phyloP scores from a whole-genome alignment of 352 stramenopile genomes.

The Phytophthora niederhauseri region DNA sequence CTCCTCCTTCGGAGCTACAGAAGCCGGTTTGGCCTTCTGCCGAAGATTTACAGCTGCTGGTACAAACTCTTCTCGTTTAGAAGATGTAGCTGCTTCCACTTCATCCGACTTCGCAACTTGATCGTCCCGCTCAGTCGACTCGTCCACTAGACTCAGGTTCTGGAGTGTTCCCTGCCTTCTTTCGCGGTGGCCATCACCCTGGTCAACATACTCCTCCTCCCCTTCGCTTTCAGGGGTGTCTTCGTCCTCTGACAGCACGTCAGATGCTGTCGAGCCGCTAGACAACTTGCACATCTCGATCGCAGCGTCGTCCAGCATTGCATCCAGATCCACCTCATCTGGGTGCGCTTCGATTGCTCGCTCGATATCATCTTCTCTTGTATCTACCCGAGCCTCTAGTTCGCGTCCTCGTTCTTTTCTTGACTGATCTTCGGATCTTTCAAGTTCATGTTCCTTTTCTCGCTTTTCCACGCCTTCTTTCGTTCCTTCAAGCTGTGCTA shows the following conservation, averaged over 20 bases:
- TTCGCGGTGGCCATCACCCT: neutral
- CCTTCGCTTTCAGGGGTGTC: conserved; percentile 20
- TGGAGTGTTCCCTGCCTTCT: conserved; percentile 11
- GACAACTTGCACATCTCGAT: conserved; percentile 34
- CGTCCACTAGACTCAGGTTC: conserved; percentile 16
- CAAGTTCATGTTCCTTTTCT: neutral
- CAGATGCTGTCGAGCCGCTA: conserved; percentile 24
- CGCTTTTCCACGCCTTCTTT: neutral
- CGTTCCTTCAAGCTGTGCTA: conserved; percentile 25
- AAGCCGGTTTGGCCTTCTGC: neutral
- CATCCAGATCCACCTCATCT: conserved; percentile 24
- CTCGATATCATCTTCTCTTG: neutral
- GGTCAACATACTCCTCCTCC: conserved; percentile 16
- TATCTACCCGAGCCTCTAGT: neutral
- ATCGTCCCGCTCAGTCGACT: conserved; percentile 1
- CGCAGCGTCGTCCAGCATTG: conserved; percentile 27
- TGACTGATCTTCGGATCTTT: neutral
- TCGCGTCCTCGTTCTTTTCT: neutral
- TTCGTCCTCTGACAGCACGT: conserved; percentile 42
- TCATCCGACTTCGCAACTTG: neutral
- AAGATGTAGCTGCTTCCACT: neutral
- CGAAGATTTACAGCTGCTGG: neutral
- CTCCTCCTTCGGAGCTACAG: neutral
- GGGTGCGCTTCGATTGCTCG: neutral
- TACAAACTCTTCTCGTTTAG: neutral